Conservation (phyloP, 495 filamentous ascomycete species). For the Daldinia decipiens region DNA sequence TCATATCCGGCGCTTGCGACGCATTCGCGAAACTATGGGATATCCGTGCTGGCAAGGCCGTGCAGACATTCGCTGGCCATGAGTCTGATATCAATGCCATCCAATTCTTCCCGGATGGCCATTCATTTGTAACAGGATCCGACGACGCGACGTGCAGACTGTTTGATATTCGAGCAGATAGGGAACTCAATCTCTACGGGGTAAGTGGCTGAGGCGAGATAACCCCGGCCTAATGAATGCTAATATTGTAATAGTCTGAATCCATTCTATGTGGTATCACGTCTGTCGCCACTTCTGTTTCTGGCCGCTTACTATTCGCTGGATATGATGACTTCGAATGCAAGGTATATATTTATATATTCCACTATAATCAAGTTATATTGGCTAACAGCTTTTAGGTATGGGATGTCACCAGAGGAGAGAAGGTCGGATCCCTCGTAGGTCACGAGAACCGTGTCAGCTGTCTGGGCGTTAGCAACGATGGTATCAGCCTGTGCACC, state of each 20-base stretch:
- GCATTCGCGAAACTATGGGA: constrained; percentile 99
- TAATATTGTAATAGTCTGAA: constrained; percentile 74
- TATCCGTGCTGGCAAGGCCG: constrained; percentile 96
- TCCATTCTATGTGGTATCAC: constrained; percentile 98
- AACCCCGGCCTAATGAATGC: constrained; percentile 6
- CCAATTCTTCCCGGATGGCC: constrained; percentile 98
- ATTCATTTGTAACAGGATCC: constrained; percentile 97
- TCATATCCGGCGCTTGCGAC: constrained; percentile 98
- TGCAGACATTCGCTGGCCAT: constrained; percentile 97
- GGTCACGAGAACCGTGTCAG: constrained; percentile 99
- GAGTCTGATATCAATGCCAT: constrained; percentile 99
- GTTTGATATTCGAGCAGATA: constrained; percentile 96
- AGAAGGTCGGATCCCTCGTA: constrained; percentile 94
- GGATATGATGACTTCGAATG: constrained; percentile 99
- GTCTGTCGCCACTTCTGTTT: constrained; percentile 97
- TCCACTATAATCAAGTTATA: background rate
- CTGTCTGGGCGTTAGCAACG: constrained; percentile 97
- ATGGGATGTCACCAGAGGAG: constrained; percentile 96
- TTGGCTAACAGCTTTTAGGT: constrained; percentile 66
- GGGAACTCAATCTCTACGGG: constrained; percentile 95
- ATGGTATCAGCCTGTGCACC: constrained; percentile 98
- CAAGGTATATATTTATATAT: constrained; percentile 73
- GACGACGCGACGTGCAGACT: constrained; percentile 97
- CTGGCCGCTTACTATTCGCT: constrained; percentile 92
- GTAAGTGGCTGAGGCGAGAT: constrained; percentile 62